These are phyloP conservation scores for Thalassiosira exigua DNA, from an alignment of 352 stramenopile species.

Conservation along the genomic window DNA sequence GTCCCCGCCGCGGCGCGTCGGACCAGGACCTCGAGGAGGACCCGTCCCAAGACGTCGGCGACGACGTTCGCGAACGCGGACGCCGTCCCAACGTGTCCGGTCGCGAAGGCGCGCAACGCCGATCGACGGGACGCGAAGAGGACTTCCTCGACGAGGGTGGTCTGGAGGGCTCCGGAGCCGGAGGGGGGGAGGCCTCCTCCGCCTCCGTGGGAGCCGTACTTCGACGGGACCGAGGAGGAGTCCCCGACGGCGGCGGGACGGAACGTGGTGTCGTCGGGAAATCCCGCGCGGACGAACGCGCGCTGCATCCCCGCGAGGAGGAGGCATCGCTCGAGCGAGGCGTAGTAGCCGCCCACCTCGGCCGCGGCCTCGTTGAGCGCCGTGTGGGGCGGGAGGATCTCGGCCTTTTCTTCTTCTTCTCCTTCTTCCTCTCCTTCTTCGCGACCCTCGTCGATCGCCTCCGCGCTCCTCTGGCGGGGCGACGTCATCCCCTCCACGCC, in stretches of 20 bases:
- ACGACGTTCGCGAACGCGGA: slow-evolving; percentile 74
- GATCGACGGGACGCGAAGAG: slow-evolving; percentile 75
- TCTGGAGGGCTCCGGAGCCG: slow-evolving; percentile 62
- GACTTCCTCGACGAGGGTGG: slow-evolving; percentile 76
- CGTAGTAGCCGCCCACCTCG: slow-evolving; percentile 82
- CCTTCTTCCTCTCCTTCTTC: slow-evolving; percentile 32
- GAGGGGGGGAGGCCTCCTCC: background rate
- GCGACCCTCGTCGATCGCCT: background rate
- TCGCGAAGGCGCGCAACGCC: slow-evolving; percentile 78
- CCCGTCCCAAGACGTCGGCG: slow-evolving; percentile 63
- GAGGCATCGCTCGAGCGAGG: slow-evolving; percentile 74
- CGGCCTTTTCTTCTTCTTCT: slow-evolving; percentile 44
- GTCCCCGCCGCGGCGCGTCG: slow-evolving; percentile 71
- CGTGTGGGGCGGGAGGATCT: slow-evolving; percentile 76
- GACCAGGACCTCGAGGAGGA: slow-evolving; percentile 70
- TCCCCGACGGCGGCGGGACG: slow-evolving; percentile 22
- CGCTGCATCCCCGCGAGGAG: slow-evolving; percentile 81
- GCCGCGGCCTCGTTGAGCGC: slow-evolving; percentile 75
- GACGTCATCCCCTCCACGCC: background rate
- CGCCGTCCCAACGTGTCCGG: slow-evolving; percentile 78
- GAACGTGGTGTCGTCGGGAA: slow-evolving; percentile 56
- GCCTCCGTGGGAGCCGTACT: slow-evolving; percentile 2
- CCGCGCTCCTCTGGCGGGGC: background rate
- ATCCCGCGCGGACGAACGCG: slow-evolving; percentile 61
- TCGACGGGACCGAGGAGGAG: background rate